Evolutionary conservation across 306 rosid genomes (phyloP), one percentile per base, ranked within the genome.

Genomic region (Citrullus colocynthis): DNA sequence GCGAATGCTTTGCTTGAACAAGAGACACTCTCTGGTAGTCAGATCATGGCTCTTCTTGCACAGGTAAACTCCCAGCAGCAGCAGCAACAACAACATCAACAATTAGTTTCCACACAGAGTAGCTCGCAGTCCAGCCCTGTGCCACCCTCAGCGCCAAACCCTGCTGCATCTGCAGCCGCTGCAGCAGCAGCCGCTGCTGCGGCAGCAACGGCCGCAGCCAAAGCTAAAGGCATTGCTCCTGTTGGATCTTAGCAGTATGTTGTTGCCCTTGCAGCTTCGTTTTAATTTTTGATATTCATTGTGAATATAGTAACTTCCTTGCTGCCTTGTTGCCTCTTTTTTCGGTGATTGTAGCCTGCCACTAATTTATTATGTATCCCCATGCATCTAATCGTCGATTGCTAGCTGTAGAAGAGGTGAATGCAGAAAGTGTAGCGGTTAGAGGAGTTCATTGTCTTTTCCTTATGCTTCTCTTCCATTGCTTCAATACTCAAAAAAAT

Each of bases 1-100:
- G 98, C 98, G n/a, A 82, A 88, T 84, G 97, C 97, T 58, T 82
- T 93, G 78, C 80, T 93, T 20, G 91, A 91, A 81, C 81, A 86
- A 0, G 98, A 93, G 81, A 93, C 98, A 0, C 97, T 93, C 5
- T 60, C 97, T 0, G 97, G 98, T 58, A 88, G 39, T 82, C 96
- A 91, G 86, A 93, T 93, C 65, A 86, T 78, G 85, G 54, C 86
- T 11, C 69, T 91, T 78, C 90, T 93, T 71, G 90, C 89, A 0
- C 82, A 88, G 78, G 78, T 88, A 12, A 82, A 84, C 78, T 87
- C 93, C 17, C 86, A 79, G 66, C 89, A 78, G 64, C 83, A 81
- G 56, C 89, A 57, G 6, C 88, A 83, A 2, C 80, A 77, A 66
- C 90, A 80, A 16, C 85, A 78, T 41, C 82, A 83, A 37, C 86